phyloP scores from a whole-genome alignment of 148 eudicot species.

The Fagopyrum tataricum region DNA sequence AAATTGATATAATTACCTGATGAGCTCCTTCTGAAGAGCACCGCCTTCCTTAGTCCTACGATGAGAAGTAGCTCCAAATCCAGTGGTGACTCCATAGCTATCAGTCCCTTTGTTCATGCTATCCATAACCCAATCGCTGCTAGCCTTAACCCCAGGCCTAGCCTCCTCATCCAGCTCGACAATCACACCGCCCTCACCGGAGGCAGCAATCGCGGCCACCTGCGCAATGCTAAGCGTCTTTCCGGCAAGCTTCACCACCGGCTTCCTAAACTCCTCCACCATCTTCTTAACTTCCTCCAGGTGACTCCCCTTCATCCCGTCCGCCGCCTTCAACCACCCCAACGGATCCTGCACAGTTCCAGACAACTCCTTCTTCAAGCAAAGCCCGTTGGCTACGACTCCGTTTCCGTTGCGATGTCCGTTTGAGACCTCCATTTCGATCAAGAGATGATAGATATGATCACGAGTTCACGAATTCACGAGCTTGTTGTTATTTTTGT shows the following conservation, averaged over 20 bases:
- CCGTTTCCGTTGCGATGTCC: slow-evolving; percentile 10
- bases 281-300: slow-evolving; percentile 43
- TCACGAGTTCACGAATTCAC: not conserved
- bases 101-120: slow-evolving; percentile 35
- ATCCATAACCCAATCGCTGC: slow-evolving; percentile 44
- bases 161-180: slow-evolving; percentile 34
- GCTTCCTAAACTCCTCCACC: slow-evolving; percentile 45
- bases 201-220: slow-evolving; percentile 43
- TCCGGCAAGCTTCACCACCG: slow-evolving; percentile 38
- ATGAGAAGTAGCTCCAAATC: slow-evolving; percentile 43
- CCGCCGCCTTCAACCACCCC: slow-evolving; percentile 48
- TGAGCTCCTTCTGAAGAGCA: slow-evolving; percentile 37
- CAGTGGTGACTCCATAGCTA: slow-evolving; percentile 41
- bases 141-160: slow-evolving; percentile 33
- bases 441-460: too few species aligned
- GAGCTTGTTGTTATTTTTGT: not conserved
- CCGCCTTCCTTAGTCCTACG: slow-evolving; percentile 39
- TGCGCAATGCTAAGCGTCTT: slow-evolving; percentile 37
- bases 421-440: slow-evolving; percentile 1
- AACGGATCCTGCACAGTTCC: slow-evolving; percentile 24
- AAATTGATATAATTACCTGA: slow-evolving; percentile 21
- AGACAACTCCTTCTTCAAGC: not conserved
- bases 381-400: not conserved
- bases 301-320: slow-evolving; percentile 41
- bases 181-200: slow-evolving; percentile 15